Percentiles rank a stretch among this genome's conserved stretches.
These are phyloP conservation scores for Nitzschia palea DNA, from an alignment of 108 stramenopile species.

Conservation along the genomic window DNA sequence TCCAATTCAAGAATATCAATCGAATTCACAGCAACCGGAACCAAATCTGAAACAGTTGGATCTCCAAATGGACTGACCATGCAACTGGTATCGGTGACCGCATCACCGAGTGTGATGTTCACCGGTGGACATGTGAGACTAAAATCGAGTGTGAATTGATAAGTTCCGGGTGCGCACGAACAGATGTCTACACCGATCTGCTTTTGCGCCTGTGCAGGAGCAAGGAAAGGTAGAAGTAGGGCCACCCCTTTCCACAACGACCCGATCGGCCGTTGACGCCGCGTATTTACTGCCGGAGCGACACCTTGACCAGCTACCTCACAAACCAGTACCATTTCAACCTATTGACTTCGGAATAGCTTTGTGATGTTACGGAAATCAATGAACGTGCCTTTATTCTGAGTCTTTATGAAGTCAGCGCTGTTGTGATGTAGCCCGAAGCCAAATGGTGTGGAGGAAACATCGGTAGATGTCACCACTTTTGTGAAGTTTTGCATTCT, in stretches of 20 bases:
- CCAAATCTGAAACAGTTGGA: slow-evolving; percentile 34
- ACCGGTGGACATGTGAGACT: slow-evolving; percentile 31
- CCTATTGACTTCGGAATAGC: too few relatives aligned
- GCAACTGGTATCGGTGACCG: slow-evolving; percentile 35
- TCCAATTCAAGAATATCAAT: slow-evolving; percentile 44
- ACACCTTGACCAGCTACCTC: too few relatives aligned
- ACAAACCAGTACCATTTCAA: too few relatives aligned
- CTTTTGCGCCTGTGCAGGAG: neutral
- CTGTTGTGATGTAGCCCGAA: too few relatives aligned
- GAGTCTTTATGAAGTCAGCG: slow-evolving; percentile 1
- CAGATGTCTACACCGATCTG: slow-evolving; percentile 38
- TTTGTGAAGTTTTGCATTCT: slow-evolving; percentile 11
- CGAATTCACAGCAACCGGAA: slow-evolving; percentile 33
- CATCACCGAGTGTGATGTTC: slow-evolving; percentile 35
- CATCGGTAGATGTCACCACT: slow-evolving; percentile 11
- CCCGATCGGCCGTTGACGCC: neutral
- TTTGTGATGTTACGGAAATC: too few relatives aligned
- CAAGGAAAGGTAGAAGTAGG: slow-evolving; percentile 15
- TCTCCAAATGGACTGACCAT: slow-evolving; percentile 32
- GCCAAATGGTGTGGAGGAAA: neutral
- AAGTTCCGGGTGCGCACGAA: slow-evolving; percentile 38
- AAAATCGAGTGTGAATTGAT: slow-evolving; percentile 44
- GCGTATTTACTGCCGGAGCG: too few relatives aligned
- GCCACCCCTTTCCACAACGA: neutral
- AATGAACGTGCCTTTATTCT: neutral